A percentile compares a stretch with the other conserved stretches of the same genome.
phyloP scores from a whole-genome alignment of 305 asterid genomes.

The Petunia hybrid region DNA sequence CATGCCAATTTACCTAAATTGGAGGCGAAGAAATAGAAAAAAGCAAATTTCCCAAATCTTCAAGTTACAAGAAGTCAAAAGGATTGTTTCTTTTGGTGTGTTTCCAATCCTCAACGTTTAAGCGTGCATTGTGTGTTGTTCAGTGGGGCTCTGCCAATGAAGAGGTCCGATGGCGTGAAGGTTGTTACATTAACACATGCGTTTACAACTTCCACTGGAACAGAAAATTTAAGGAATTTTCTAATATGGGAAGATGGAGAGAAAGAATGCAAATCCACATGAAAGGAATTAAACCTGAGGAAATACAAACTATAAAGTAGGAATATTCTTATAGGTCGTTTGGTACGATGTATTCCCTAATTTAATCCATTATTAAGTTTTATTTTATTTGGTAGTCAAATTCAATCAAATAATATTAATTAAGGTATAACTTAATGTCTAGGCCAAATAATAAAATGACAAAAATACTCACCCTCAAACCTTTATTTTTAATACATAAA shows the following conservation, averaged over 20 bases:
- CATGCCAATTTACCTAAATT: constrained; percentile 16
- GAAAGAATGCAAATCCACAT: constrained; percentile 1
- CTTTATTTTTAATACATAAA: too few species aligned
- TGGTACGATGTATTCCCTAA: too few species aligned
- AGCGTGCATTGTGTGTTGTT: constrained; percentile 16
- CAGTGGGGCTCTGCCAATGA: not conserved
- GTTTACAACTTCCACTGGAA: not conserved
- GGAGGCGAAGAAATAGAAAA: not conserved
- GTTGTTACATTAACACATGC: not conserved
- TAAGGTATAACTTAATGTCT: too few species aligned
- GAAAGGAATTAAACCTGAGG: not conserved
- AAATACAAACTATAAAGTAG: too few species aligned
- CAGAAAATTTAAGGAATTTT: not conserved
- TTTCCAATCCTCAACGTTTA: constrained; percentile 14
- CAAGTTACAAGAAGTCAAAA: constrained; percentile 26
- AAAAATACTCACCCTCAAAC: too few species aligned
- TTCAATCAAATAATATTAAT: too few species aligned
- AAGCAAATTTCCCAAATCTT: not conserved
- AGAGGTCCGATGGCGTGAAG: not conserved
- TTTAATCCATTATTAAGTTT: too few species aligned
- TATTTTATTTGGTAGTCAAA: too few species aligned
- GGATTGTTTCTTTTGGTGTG: not conserved
- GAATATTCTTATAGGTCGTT: too few species aligned
- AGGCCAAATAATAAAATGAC: too few species aligned
- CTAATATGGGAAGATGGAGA: not conserved